Evolutionary conservation across 1,284 basidiomycete species (phyloP).

Genomic region (Marasmius fiardii): DNA sequence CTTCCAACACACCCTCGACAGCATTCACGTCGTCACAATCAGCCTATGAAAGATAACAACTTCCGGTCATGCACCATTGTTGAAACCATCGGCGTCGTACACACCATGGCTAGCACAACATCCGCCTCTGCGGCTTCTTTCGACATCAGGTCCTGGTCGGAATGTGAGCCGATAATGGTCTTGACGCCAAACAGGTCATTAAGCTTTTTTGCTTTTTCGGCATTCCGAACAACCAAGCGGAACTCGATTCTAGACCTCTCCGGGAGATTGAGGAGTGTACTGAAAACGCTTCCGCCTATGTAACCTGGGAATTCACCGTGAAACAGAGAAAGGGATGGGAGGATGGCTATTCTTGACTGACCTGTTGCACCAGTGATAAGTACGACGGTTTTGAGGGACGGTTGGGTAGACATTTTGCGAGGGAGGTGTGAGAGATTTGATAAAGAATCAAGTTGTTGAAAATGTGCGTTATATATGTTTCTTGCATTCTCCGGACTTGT

Average conservation of each 20-base stretch:
- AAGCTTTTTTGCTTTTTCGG: conserved; percentile 36
- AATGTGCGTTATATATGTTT: no score
- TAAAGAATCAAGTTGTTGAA: no score
- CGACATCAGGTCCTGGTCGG: conserved; percentile 28
- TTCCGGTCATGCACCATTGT: no score
- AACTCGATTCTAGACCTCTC: conserved; percentile 28
- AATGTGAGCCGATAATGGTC: conserved; percentile 32
- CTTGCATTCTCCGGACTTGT: no score
- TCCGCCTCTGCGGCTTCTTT: conserved; percentile 26
- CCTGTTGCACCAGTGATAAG: background rate
- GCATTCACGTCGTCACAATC: conserved; percentile 36
- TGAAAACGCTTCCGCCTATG: conserved; percentile 38
- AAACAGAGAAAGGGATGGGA: background rate
- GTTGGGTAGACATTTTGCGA: no score
- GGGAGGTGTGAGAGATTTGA: no score
- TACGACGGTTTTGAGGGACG: background rate
- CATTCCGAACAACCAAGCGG: conserved; percentile 34
- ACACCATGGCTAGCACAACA: conserved; percentile 29
- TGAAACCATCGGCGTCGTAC: background rate
- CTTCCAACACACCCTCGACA: conserved; percentile 37
- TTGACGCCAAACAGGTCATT: conserved; percentile 26
- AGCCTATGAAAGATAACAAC: conserved; percentile 27
- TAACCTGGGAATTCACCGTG: conserved; percentile 26
- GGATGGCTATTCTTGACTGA: background rate
- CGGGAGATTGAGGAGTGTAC: conserved; percentile 33